phyloP scores from a whole-genome alignment of 2,329 filamentous ascomycete species.

The Xenosphaeropsis pyriputrescens region DNA sequence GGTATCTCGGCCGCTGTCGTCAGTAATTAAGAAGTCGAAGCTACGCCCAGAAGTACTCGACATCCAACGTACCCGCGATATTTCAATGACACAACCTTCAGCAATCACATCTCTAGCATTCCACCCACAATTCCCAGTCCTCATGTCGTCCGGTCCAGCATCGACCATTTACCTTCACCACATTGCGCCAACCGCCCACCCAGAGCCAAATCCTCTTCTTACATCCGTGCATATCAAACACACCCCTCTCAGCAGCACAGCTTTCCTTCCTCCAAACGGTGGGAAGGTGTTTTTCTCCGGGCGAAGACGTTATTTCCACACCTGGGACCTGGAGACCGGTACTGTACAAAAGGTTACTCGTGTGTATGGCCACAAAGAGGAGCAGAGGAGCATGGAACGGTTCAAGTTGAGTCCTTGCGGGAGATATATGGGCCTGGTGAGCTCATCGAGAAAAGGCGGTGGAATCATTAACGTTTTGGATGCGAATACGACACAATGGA shows the following conservation, averaged over 20 bases:
- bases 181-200: conserved; percentile 59
- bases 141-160: conserved; percentile 78
- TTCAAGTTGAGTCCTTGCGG: conserved; percentile 84
- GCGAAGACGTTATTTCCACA: conserved; percentile 81
- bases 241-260: conserved; percentile 71
- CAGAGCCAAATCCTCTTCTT: conserved; percentile 73
- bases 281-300: conserved; percentile 80
- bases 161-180: conserved; percentile 83
- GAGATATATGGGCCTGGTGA: conserved; percentile 69
- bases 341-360: conserved; percentile 68
- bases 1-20: conserved; percentile 33
- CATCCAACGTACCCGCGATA: conserved; percentile 79
- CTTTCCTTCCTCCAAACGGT: conserved; percentile 60
- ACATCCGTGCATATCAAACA: conserved; percentile 78
- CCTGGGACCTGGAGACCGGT: conserved; percentile 78
- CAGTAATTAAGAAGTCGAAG: conserved; percentile 46
- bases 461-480: conserved; percentile 79
- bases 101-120: conserved; percentile 75
- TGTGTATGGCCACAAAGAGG: conserved; percentile 59
- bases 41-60: conserved; percentile 78
- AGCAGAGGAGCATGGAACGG: conserved; percentile 81
- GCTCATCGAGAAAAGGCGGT: conserved; percentile 69
- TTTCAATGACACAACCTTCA: conserved; percentile 64
- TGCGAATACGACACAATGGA: conserved; percentile 73
- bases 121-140: conserved; percentile 76